Evolutionary conservation across 331 rosid genomes (phyloP).

Genomic region (Rhamnella rubrinervis): DNA sequence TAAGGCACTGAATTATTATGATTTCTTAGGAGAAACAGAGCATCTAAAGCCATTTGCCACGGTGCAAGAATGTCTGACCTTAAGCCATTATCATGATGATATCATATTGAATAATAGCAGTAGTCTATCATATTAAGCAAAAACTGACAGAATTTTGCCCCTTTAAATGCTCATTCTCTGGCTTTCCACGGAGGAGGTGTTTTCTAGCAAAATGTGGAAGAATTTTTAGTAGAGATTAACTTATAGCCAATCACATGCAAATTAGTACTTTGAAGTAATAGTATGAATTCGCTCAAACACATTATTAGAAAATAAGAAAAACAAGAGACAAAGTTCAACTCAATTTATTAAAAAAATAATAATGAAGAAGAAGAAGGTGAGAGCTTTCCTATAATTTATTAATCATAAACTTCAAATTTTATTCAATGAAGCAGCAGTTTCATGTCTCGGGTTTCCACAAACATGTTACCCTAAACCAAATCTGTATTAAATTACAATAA

Average conservation of each 20-base stretch:
- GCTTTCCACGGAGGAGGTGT: too few species aligned
- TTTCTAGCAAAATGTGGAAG: not conserved
- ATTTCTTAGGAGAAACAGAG: too few species aligned
- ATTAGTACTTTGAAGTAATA: not conserved
- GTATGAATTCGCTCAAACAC: not conserved
- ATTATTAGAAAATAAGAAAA: not conserved
- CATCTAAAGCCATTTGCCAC: too few species aligned
- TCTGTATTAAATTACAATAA: constrained; percentile 1
- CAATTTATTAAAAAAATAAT: not conserved
- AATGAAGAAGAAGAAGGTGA: too few species aligned
- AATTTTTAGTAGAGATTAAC: not conserved
- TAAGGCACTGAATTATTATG: too few species aligned
- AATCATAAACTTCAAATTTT: not conserved
- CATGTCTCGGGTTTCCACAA: constrained; percentile 10
- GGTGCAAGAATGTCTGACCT: too few species aligned
- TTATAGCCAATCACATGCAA: not conserved
- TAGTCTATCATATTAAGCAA: too few species aligned
- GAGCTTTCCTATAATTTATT: not conserved
- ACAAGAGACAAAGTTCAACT: constrained; percentile 23
- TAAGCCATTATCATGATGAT: too few species aligned
- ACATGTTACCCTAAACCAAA: constrained; percentile 17
- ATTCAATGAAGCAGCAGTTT: not conserved
- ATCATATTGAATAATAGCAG: too few species aligned
- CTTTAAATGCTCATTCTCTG: too few species aligned
- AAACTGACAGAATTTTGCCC: too few species aligned